Percentiles rank a stretch among this genome's conserved stretches.
phyloP scores from a whole-genome alignment of 139 green algal genomes.

The Tetraselmis chui region DNA sequence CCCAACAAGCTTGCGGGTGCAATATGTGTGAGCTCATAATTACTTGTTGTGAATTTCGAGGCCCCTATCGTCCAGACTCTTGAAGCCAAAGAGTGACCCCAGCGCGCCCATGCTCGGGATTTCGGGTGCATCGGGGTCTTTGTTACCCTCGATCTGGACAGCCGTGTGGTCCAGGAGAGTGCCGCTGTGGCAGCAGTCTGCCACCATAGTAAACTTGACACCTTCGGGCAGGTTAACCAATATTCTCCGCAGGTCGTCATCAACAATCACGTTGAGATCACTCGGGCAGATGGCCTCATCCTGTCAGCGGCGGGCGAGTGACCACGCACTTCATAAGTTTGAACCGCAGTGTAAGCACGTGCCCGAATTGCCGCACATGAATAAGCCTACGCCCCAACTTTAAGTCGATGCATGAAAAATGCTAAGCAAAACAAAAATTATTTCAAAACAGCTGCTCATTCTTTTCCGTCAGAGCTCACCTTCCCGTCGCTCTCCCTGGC shows the following conservation, averaged over 20 bases:
- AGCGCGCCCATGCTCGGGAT: background rate
- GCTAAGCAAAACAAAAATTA: too few species aligned
- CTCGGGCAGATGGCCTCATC: background rate
- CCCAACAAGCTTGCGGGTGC: background rate
- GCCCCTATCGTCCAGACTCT: background rate
- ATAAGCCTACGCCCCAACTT: too few species aligned
- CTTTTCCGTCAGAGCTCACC: background rate
- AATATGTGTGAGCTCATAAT: background rate
- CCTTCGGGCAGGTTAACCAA: slow-evolving; percentile 15
- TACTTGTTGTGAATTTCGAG: background rate
- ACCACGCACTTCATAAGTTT: too few species aligned
- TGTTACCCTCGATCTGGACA: slow-evolving; percentile 11
- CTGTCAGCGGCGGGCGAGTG: too few species aligned
- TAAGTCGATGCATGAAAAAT: too few species aligned
- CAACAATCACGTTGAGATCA: slow-evolving; percentile 10
- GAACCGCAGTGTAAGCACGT: too few species aligned
- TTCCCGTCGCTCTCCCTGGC: background rate
- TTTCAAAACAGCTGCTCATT: too few species aligned
- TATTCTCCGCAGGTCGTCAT: slow-evolving; percentile 27
- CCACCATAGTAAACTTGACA: slow-evolving; percentile 24
- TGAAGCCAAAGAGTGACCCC: background rate
- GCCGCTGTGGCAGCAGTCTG: slow-evolving; percentile 28
- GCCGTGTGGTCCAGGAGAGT: slow-evolving; percentile 19
- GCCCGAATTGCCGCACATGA: too few species aligned
- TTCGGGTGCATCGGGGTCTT: background rate